Base-by-base conservation (phyloP, 2,329 filamentous ascomycete genomes). In the Sphaerulina musiva region DNA sequence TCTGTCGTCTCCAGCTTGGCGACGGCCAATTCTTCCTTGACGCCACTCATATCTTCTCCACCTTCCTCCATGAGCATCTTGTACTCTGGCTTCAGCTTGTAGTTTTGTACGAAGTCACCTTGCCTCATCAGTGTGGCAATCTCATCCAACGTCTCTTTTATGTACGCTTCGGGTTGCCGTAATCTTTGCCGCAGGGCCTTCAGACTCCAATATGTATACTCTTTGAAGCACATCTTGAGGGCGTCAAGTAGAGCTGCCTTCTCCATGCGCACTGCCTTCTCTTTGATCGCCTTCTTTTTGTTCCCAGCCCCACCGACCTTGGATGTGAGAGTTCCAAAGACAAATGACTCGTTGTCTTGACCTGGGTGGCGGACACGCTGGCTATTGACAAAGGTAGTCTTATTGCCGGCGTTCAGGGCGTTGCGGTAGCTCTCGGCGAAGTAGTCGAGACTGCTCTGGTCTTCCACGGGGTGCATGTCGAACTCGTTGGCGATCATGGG, bases 201-300 rank as follows among this genome's bases (percentile, higher is more conserved):
- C 78, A 97, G 87, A n/a, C 87, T 84, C 91, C 92, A 98, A 72
- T 93, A 97, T 64, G 85, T 84, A 77, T 87, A 95, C 65, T 86
- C 77, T 53, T 85, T 82, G 82, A 96, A 98, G 68, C 85, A 86
- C 46, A 80, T 75, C 76, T 92, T 90, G 57, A 98, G 84, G 60
- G 82, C 80, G 73, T 96, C 91, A 73, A 95, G 75, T 59, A 98
- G 83, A 66, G 93, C 86, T 76, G 89, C 86, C 71, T 91, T 84
- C 43, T 89, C 85, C 73, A 97, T 91, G 73, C 93, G 91, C 34
- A 89, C 87, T 29, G 88, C 86, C 76, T 97, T 96, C 73, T 89
- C 85, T 81, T 64, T 73, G 70, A 60, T 68, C 57, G 58, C 73
- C 72, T 66, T 84, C 71, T 85, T 64, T 54, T 53, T 59, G 38